Base-by-base conservation (phyloP, 352 stramenopile genomes). In the Phytophthora cryptogea region DNA sequence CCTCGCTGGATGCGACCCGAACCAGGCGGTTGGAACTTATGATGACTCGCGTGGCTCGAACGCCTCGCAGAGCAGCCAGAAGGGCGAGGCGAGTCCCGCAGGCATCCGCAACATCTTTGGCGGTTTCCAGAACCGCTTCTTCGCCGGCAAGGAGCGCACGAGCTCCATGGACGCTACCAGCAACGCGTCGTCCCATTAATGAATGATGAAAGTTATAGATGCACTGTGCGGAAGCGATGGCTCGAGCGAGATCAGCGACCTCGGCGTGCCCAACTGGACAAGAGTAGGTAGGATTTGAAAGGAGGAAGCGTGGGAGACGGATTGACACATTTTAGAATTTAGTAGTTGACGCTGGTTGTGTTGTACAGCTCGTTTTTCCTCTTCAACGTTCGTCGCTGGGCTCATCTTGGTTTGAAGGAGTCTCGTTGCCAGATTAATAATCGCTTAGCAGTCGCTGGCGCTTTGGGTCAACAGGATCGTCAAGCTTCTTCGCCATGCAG, bases 91-190 rank as follows among this genome's bases (percentile, higher is more conserved):
- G 28, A 83, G 68, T 45, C 68, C 69, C 5, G 70, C 73, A 20
- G 74, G 65, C 26, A 80, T 83, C 39, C 74, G 74, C 31, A 80
- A 78, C 30, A 80, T 92, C 37, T 92, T 92, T 50, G 80, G 83
- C 40, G 74, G 76, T 20, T 81, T 90, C 33, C 78, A 80, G 45
- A 89, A 80, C 46, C 78, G 83, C 10, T 85, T 92, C n/a, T 90
- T 90, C 54, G 68, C 70, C 14, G 79, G 81, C 28, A 83, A 88
- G 52, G 67, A 80, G 31, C 79, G 82, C 31, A 71, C 76, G 26
- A 72, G 66, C 44, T 89, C 83, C 9, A 84, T 84, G 45, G 80
- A 90, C 47, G 60, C 76, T 27, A 59, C 59, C 33, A 76, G 49
- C 28, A 69, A 73, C 36, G 48, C 67, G 23, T 79, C 71, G 3